These are phyloP conservation scores for Diophrys appendiculata DNA, from an alignment of 73 alveolate species.

Conservation along the genomic window DNA sequence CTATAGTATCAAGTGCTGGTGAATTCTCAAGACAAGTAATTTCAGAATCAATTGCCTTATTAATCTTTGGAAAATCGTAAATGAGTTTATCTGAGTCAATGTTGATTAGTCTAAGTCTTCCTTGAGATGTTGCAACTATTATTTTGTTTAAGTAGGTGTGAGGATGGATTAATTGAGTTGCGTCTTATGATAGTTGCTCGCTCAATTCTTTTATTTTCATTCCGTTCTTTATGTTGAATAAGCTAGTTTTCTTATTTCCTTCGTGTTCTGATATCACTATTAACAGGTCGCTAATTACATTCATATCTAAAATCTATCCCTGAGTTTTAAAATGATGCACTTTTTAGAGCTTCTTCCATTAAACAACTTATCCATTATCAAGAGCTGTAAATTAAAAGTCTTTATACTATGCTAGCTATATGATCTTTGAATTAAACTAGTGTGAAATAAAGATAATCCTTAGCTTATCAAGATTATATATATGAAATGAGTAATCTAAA, in stretches of 20 bases:
- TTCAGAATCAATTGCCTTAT: conserved; percentile 48
- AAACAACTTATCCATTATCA: conserved; percentile 17
- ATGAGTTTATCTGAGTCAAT: conserved; percentile 71
- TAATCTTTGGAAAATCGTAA: conserved; percentile 70
- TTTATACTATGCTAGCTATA: conserved; percentile 32
- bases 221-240: not conserved
- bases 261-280: too few relatives aligned
- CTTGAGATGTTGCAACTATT: conserved; percentile 60
- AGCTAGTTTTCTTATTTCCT: too few relatives aligned
- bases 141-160: conserved; percentile 83
- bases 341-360: conserved; percentile 80
- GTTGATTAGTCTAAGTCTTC: conserved; percentile 74
- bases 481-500: conserved; percentile 77
- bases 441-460: conserved; percentile 56
- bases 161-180: conserved; percentile 83
- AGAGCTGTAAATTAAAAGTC: conserved; percentile 45
- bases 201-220: not conserved
- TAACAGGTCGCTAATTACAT: too few relatives aligned
- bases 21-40: conserved; percentile 77
- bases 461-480: conserved; percentile 75
- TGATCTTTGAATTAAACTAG: conserved; percentile 29
- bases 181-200: conserved; percentile 8
- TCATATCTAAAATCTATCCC: too few relatives aligned
- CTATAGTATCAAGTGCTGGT: conserved; percentile 82
- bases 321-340: conserved; percentile 63